These are phyloP conservation scores for Trichaptum fuscoviolaceum DNA, from an alignment of 768 basidiomycete genomes.

Conservation along the genomic window DNA sequence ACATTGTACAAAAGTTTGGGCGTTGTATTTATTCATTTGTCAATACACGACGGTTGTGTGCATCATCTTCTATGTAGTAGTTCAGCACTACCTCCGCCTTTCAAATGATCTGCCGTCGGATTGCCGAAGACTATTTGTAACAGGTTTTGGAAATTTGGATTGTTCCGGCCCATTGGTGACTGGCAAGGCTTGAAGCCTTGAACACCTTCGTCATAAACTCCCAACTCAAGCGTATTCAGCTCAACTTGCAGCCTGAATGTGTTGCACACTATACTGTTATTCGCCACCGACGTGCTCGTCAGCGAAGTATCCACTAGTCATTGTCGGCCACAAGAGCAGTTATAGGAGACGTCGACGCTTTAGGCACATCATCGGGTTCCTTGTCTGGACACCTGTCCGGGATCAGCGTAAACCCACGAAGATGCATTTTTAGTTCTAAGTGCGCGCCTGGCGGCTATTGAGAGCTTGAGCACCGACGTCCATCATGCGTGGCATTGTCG, in stretches of 20 bases:
- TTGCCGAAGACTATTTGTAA: too few relatives aligned
- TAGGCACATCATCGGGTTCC: not conserved
- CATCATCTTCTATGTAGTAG: too few relatives aligned
- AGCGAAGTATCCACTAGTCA: not conserved
- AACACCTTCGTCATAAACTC: too few relatives aligned
- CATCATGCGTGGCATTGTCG: not conserved
- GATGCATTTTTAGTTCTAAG: not conserved
- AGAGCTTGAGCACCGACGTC: not conserved
- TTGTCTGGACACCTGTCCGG: not conserved
- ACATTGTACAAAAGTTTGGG: not conserved
- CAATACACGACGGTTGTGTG: not conserved
- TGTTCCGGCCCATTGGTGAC: too few relatives aligned
- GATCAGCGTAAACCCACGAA: not conserved
- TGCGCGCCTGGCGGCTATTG: not conserved
- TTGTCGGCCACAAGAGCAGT: not conserved
- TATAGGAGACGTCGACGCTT: not conserved
- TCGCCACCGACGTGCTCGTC: not conserved
- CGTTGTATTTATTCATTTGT: not conserved
- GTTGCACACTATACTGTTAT: not conserved
- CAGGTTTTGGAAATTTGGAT: too few relatives aligned
- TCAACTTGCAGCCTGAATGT: too few relatives aligned
- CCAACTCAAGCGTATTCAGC: too few relatives aligned
- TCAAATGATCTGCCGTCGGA: too few relatives aligned
- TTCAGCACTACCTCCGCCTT: too few relatives aligned
- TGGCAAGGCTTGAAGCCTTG: too few relatives aligned